Base-by-base conservation (phyloP, 352 stramenopile genomes). In the Pythium rishiriense region DNA sequence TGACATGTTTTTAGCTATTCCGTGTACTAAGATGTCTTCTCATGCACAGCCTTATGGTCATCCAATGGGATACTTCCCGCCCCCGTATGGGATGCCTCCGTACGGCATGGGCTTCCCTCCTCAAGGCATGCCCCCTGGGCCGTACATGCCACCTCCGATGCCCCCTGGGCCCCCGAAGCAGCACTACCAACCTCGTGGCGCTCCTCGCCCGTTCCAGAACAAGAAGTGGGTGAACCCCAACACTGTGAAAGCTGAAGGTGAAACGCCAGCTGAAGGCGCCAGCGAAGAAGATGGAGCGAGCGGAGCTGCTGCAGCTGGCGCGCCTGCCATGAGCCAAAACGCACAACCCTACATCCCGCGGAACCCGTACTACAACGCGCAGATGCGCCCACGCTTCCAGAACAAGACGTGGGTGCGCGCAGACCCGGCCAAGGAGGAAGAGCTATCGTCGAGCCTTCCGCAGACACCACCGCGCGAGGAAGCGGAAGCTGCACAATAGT, bases 341-440 rank as follows among this genome's bases (percentile, higher is more conserved):
- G 68, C 81, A 0, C 65, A 66, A 28, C 37, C 71, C 1, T 90
- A 80, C 62, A 66, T 75, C 48, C 81, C 85, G 7, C 79, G 81
- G 29, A 90, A 89, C 67, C 80, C 80, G 48, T 91, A 79, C 73
- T 88, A 73, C 70, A 67, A 74, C 26, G 79, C 77, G 52, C 81
- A 90, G 52, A 90, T 90, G 78, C 82, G 86, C 2, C 86, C 86
- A 17, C 79, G 81, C 15, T 95, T 95, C 69, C 86, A 95, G 68
- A 95, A 95, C 78, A 92, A 91, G 74, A 93, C 84, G 9, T 95
- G 86, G 86, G 84, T 95, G 45, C 81, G 86, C 61, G 81, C 74
- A 25, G 86, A 95, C 17, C 56, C 79, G 39, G 75, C 70, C 0
- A 83, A 92, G 62, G 84, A 93, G 37, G 81, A 90, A 58, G 81